Percentiles rank a stretch among this genome's conserved stretches.
Conservation (phyloP, 2,329 filamentous ascomycete genomes). For the Anisogramma anomala region DNA sequence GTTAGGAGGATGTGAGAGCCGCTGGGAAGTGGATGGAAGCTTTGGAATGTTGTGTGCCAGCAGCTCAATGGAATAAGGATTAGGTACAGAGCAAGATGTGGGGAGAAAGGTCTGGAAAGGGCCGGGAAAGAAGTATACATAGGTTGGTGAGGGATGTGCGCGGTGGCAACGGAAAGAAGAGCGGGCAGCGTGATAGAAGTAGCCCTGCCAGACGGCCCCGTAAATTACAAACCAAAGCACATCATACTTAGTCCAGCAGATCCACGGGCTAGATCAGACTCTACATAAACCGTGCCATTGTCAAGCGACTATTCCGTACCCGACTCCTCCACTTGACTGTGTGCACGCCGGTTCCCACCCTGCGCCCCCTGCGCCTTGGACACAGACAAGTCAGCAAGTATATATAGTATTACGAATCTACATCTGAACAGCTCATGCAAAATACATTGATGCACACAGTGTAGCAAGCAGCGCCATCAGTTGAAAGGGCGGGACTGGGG, state of each 20-base stretch:
- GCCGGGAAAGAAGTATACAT: neutral
- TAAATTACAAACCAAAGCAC: constrained; percentile 2
- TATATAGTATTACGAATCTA: neutral
- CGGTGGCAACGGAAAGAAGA: neutral
- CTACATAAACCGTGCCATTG: constrained; percentile 6
- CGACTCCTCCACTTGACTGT: too few species aligned
- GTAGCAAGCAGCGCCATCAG: constrained; percentile 7
- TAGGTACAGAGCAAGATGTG: neutral
- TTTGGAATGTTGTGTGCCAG: neutral
- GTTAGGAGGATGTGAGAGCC: constrained; percentile 1
- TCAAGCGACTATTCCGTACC: too few species aligned
- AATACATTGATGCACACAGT: constrained; percentile 4
- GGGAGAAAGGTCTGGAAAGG: neutral
- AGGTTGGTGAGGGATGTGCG: neutral
- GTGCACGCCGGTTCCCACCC: too few species aligned
- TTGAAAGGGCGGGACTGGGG: constrained; percentile 24
- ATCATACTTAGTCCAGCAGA: constrained; percentile 5
- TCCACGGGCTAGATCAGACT: constrained; percentile 7
- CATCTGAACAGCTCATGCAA: neutral
- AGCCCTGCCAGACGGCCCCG: constrained; percentile 8
- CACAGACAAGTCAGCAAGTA: too few species aligned
- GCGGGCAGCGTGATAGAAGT: constrained; percentile 1
- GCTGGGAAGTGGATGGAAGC: neutral
- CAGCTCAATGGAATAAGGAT: constrained; percentile 4
- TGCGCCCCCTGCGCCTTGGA: too few species aligned